Evolutionary conservation across 306 rosid species (phyloP).

Genomic region (Lithocarpus polystachyus): DNA sequence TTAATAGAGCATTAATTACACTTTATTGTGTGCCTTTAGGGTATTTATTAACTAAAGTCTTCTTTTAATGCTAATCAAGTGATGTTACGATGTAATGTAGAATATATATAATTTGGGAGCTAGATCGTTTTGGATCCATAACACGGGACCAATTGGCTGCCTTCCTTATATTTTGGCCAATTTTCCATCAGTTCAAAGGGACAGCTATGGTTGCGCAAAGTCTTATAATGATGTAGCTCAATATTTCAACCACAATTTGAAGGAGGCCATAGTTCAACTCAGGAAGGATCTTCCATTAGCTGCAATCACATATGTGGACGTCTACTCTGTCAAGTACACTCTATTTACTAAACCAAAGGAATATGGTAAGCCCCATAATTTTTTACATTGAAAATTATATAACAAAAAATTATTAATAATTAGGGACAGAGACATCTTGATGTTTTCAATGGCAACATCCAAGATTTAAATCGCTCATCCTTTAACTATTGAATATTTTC

Average conservation of each 20-base stretch:
- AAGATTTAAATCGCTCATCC: too few species aligned
- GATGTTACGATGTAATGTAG: slow-evolving; percentile 7
- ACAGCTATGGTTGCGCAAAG: slow-evolving; percentile 45
- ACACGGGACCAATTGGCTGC: slow-evolving; percentile 39
- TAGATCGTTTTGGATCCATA: slow-evolving; percentile 39
- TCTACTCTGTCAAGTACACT: slow-evolving; percentile 30
- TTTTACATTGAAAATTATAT: too few species aligned
- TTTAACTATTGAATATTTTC: too few species aligned
- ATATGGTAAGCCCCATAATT: slow-evolving; percentile 30
- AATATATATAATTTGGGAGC: slow-evolving; percentile 30
- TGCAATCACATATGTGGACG: slow-evolving; percentile 56
- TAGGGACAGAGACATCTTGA: too few species aligned
- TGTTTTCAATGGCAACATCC: too few species aligned
- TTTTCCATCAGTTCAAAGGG: slow-evolving; percentile 15
- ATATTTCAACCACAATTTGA: slow-evolving; percentile 23
- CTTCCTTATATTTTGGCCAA: slow-evolving; percentile 19
- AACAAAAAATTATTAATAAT: too few species aligned
- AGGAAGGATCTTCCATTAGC: slow-evolving; percentile 2
- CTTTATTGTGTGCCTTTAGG: too few species aligned
- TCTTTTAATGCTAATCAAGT: background rate
- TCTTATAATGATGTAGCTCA: slow-evolving; percentile 52
- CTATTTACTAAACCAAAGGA: slow-evolving; percentile 32
- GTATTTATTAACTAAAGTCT: too few species aligned
- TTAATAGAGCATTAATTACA: too few species aligned
- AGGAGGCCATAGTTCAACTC: too few species aligned